phyloP scores from a whole-genome alignment of 169 alveolate species.

The Cystoisospora suis region DNA sequence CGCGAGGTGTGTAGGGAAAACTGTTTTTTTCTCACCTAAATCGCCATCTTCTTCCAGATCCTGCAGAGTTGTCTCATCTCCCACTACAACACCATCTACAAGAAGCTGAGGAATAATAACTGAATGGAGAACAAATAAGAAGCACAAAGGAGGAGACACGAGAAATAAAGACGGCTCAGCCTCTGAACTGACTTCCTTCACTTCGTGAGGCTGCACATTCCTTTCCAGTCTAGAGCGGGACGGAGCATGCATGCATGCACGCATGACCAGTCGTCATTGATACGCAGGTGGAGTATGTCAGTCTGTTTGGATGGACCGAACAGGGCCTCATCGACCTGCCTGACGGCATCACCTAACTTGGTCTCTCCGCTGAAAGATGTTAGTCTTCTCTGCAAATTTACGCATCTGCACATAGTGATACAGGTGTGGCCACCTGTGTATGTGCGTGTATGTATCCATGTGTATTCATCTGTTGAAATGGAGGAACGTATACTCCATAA shows the following conservation, averaged over 20 bases:
- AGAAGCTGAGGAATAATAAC: slow-evolving; percentile 83
- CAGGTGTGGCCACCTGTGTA: neutral
- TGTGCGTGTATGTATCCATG: neutral
- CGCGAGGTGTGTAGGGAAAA: neutral
- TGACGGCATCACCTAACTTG: too few species aligned
- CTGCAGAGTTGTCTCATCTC: slow-evolving; percentile 80
- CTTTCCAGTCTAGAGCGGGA: neutral
- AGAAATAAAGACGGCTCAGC: neutral
- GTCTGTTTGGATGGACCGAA: too few species aligned
- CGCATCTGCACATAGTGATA: neutral
- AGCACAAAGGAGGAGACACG: neutral
- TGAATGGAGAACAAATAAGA: neutral
- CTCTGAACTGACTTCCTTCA: too few species aligned
- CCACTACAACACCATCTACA: slow-evolving; percentile 84
- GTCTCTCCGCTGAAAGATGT: too few species aligned
- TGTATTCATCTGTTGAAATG: neutral
- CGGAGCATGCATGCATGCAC: neutral
- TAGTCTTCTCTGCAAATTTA: too few species aligned
- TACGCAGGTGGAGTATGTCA: too few species aligned
- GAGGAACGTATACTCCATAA: neutral
- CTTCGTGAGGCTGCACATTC: neutral
- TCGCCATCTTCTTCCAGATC: slow-evolving; percentile 90
- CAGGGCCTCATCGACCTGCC: too few species aligned
- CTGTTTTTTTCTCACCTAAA: slow-evolving; percentile 70
- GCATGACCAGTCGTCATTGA: neutral